A percentile compares a stretch with the other conserved stretches of the same genome.
These are phyloP conservation scores for Gigaspora rosea DNA, from an alignment of 192 early-diverging fungal genomes.

Conservation along the genomic window DNA sequence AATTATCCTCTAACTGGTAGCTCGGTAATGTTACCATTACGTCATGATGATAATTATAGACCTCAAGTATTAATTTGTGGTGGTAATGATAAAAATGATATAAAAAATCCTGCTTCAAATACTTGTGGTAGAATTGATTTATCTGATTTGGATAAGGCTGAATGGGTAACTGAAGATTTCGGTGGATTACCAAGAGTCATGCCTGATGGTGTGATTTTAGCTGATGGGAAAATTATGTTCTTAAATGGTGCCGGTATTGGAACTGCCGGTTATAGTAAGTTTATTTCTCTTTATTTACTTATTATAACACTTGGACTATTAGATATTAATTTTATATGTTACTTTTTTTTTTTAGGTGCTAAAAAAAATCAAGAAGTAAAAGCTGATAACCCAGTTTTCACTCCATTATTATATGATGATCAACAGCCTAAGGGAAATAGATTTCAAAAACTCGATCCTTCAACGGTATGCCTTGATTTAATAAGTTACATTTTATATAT, in stretches of 20 bases:
- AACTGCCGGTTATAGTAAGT: conserved; percentile 52
- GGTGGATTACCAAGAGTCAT: conserved; percentile 50
- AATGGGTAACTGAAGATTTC: conserved; percentile 56
- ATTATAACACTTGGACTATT: not conserved
- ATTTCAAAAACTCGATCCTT: conserved; percentile 31
- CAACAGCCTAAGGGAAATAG: conserved; percentile 28
- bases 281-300: not conserved
- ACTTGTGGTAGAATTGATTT: conserved; percentile 55
- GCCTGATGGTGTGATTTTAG: conserved; percentile 53
- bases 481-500: too few species aligned
- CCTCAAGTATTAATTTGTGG: conserved; percentile 64
- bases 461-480: not conserved
- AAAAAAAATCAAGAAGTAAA: not conserved
- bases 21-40: conserved; percentile 57
- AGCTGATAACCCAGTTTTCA: conserved; percentile 48
- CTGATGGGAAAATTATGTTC: conserved; percentile 60
- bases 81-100: conserved; percentile 44
- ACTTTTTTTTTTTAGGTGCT: not conserved
- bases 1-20: conserved; percentile 62
- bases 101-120: conserved; percentile 39
- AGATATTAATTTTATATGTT: too few species aligned
- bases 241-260: conserved; percentile 66
- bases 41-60: conserved; percentile 57
- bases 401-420: conserved; percentile 59
- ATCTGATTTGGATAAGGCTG: conserved; percentile 35